Evolutionary conservation across 352 stramenopile species (phyloP), one percentile per base, ranked within the genome.

Genomic region (Globisporangium orthogonon): DNA sequence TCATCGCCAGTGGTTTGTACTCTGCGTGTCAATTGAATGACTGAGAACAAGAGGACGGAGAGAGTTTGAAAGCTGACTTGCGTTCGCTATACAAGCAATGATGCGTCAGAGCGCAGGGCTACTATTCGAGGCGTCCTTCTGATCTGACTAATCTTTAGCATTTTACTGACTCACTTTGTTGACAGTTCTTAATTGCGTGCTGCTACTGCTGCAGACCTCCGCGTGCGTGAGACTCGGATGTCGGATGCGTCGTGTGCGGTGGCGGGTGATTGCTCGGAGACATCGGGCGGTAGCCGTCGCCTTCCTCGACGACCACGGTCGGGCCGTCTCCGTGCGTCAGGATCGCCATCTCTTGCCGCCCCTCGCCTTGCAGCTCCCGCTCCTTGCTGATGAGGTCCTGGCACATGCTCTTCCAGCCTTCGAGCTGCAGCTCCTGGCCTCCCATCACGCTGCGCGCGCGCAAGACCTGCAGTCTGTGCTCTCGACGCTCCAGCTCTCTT

Each of bases 331-430:
- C 35, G 35, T 40, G 35, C 28, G 46, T 52, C 54, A 56, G 51
- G 17, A 64, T 41, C 23, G 64, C 46, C 10, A 13, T 15, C 37
- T 43, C 9, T 7, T 17, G 39, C 39, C 13, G 39, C 39, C 65
- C 54, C 29, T 70, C 66, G n/a, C 47, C 68, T 14, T 66, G 48
- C 18, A 78, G 69, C 10, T 81, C 70, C 30, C 60, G 64, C 62
- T 86, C 76, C 7, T 74, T 66, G 51, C 65, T 59, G 43, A 86
- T 86, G 13, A 86, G 50, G 9, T 67, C 63, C 48, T 80, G 69
- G 4, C 67, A 70, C 69, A 83, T 78, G 28, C 70, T 70, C 58
- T 86, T 83, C 76, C 76, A 86, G 7, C 69, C 73, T 5, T 66
- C 67, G 18, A 86, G 58, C 37, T 80, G 73, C 7, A 86, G 61